Evolutionary conservation across 2,329 filamentous ascomycete species (phyloP).

Genomic region (Paracamarosporium sp.): DNA sequence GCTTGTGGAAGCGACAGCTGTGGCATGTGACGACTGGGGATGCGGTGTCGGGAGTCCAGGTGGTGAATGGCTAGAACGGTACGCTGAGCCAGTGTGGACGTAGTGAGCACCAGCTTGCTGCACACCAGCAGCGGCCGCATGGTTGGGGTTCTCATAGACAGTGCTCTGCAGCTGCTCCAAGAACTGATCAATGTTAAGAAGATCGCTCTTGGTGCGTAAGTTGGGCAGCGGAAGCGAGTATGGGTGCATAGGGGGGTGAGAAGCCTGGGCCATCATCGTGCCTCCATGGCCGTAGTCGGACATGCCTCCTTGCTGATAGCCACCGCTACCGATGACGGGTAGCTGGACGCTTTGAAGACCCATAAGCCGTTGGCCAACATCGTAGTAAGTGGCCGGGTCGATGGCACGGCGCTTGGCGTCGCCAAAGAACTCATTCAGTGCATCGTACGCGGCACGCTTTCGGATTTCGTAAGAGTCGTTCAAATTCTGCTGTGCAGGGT

Average conservation of each 20-base stretch:
- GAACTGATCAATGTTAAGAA: slow-evolving; percentile 92
- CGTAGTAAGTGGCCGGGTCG: slow-evolving; percentile 86
- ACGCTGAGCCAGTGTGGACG: slow-evolving; percentile 58
- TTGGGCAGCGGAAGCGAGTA: slow-evolving; percentile 92
- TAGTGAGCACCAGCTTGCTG: slow-evolving; percentile 77
- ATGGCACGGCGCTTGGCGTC: slow-evolving; percentile 91
- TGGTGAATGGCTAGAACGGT: slow-evolving; percentile 66
- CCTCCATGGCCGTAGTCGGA: slow-evolving; percentile 62
- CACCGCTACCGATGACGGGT: slow-evolving; percentile 41
- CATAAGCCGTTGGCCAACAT: slow-evolving; percentile 87
- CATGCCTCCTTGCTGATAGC: slow-evolving; percentile 44
- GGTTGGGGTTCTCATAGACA: slow-evolving; percentile 89
- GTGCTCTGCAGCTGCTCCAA: slow-evolving; percentile 96
- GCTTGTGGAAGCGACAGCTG: slow-evolving; percentile 48
- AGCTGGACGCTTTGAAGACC: slow-evolving; percentile 75
- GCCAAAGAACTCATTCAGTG: slow-evolving; percentile 91
- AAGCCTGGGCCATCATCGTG: slow-evolving; percentile 60
- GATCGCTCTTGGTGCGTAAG: slow-evolving; percentile 89
- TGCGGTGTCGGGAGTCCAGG: slow-evolving; percentile 46
- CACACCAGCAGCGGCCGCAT: slow-evolving; percentile 78
- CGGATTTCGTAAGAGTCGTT: slow-evolving; percentile 74
- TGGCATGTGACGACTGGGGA: slow-evolving; percentile 60
- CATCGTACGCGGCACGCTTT: slow-evolving; percentile 82
- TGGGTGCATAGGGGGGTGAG: slow-evolving; percentile 71
- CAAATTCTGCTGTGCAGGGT: slow-evolving; percentile 69